phyloP scores from a whole-genome alignment of 73 alveolate species.

The Uronychia binucleata region DNA sequence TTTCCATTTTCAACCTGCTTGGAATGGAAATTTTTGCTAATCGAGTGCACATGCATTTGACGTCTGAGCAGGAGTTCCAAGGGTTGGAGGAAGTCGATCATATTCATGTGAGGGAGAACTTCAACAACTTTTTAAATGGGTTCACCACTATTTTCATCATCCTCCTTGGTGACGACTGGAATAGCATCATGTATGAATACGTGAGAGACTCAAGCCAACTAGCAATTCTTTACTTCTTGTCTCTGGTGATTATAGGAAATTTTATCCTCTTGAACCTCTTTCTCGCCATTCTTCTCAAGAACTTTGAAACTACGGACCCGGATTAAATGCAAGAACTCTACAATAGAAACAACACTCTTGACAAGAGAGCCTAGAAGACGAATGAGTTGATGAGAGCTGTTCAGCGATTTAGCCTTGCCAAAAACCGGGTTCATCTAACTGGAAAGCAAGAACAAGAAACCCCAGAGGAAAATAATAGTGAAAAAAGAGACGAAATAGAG shows the following conservation, averaged over 20 bases:
- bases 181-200: slow-evolving; percentile 27
- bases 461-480: too few species aligned
- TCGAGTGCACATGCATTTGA: neutral
- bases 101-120: slow-evolving; percentile 43
- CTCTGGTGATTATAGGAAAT: slow-evolving; percentile 28
- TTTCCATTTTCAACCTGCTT: slow-evolving; percentile 52
- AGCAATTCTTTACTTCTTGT: slow-evolving; percentile 15
- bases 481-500: too few species aligned
- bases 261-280: slow-evolving; percentile 33
- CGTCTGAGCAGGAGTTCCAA: neutral
- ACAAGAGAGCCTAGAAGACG: neutral
- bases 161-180: slow-evolving; percentile 63
- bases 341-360: neutral
- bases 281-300: slow-evolving; percentile 29
- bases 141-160: slow-evolving; percentile 38
- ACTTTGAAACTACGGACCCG: slow-evolving; percentile 13
- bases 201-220: slow-evolving; percentile 10
- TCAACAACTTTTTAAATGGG: slow-evolving; percentile 42
- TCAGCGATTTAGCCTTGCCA: neutral
- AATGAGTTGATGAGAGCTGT: neutral
- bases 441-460: too few species aligned
- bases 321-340: neutral
- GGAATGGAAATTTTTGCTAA: slow-evolving; percentile 73
- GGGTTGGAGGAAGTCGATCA: neutral
- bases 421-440: too few species aligned